phyloP scores from a whole-genome alignment of 176 grass and related monocot species.

The Aegilops tauschii region DNA sequence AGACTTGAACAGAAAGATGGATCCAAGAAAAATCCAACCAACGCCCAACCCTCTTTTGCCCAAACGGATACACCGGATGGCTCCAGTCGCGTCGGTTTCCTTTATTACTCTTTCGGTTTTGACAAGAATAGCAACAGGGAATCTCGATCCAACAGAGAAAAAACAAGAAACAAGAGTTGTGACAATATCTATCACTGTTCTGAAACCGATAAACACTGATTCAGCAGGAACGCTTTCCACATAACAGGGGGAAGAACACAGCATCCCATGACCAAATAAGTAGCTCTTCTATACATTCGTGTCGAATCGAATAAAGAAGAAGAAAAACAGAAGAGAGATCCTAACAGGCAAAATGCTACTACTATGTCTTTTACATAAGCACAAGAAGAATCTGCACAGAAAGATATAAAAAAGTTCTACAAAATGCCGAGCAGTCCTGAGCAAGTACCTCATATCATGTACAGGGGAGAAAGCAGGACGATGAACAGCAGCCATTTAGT shows the following conservation, averaged over 20 bases:
- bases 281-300: background rate
- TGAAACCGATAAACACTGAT: slow-evolving; percentile 8
- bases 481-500: slow-evolving; percentile 33
- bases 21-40: slow-evolving; percentile 19
- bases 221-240: slow-evolving; percentile 30
- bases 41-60: slow-evolving; percentile 8
- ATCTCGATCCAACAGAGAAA: background rate
- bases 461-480: slow-evolving; percentile 39
- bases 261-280: slow-evolving; percentile 27
- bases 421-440: slow-evolving; percentile 29
- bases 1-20: slow-evolving; percentile 11
- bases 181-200: background rate
- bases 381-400: slow-evolving; percentile 50
- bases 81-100: background rate
- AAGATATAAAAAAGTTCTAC: slow-evolving; percentile 41
- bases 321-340: background rate
- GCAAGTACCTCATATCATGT: slow-evolving; percentile 23
- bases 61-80: slow-evolving; percentile 25
- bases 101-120: background rate
- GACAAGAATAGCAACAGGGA: background rate
- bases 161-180: background rate
- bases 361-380: slow-evolving; percentile 36
- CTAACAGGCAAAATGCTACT: slow-evolving; percentile 22
- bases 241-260: slow-evolving; percentile 14
- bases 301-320: background rate